A percentile compares a stretch with the other conserved stretches of the same genome.
phyloP scores from a whole-genome alignment of 306 rosid species.

The Quercus aquifolioides region DNA sequence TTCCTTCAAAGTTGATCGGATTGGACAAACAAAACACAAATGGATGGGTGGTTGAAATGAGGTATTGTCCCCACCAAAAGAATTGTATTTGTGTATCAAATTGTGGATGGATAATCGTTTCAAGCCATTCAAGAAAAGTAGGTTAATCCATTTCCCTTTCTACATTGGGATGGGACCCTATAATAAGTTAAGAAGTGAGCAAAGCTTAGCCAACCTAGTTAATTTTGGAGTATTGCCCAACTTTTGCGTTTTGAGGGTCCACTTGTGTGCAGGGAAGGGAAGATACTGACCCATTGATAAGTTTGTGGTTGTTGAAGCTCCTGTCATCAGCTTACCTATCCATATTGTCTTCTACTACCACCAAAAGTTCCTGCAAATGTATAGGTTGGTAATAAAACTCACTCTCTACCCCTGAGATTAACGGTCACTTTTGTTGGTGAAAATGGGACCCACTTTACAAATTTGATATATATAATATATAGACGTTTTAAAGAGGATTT shows the following conservation, averaged over 20 bases:
- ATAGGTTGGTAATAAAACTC: not conserved
- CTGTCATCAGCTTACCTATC: slow-evolving; percentile 20
- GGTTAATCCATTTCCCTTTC: not conserved
- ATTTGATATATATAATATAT: not conserved
- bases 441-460: slow-evolving; percentile 3
- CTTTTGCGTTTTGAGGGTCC: not conserved
- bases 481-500: not conserved
- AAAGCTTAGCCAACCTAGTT: not conserved
- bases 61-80: not conserved
- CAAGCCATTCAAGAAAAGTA: slow-evolving; percentile 10
- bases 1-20: too few relatives aligned
- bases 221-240: not conserved
- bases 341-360: slow-evolving; percentile 16
- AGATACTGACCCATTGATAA: slow-evolving; percentile 4
- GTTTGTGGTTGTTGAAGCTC: slow-evolving; percentile 36
- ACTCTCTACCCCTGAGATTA: not conserved
- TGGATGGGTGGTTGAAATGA: slow-evolving; percentile 1
- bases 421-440: not conserved
- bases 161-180: not conserved
- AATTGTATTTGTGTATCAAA: not conserved
- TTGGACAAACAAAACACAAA: not conserved
- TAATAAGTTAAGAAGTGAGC: not conserved
- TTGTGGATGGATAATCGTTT: slow-evolving; percentile 15
- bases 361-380: not conserved
- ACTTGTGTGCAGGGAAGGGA: slow-evolving; percentile 10